Evolutionary conservation across 1,139 yeast genomes (phyloP), one percentile per base, ranked within the genome.

Genomic region (Debaryomyces subglobosus): DNA sequence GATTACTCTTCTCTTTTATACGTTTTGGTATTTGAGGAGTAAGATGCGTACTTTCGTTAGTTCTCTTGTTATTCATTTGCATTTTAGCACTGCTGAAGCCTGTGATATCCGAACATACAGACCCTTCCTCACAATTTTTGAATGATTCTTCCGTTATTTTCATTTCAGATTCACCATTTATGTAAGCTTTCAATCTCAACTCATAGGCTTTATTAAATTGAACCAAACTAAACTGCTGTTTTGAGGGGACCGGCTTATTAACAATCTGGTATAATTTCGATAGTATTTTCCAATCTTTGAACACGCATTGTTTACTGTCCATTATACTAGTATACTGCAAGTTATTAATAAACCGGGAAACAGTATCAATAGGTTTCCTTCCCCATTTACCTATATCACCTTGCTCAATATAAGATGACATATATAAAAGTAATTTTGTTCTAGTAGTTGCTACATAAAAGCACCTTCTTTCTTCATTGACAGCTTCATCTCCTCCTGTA

Each of bases 371-470:
- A 1, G 65, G 62, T 27, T 49, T 53, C 4, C 67, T 50, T 33
- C 67, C 68, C 59, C 65, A 57, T 29, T 32, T 47, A 5, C 46
- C 49, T 27, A 51, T 48, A 12, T 56, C 59, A 36, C 51, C 52
- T n/a, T 48, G 46, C 34, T 67, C 72, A 1, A 58, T 60, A 43
- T 70, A 69, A 0, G 77, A 67, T 5, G 79, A 71, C 2, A 75
- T 44, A 47, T 66, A 71, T 9, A 76, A 57, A 16, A 77, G 56
- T 1, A 55, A 45, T 62, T 87, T 86, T 0, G 97, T 96, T 53
- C 99, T 74, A 0, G 97, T 91, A 41, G 86, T 72, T 0, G 97
- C 96, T 7, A 94, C 98, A 62, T 89, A 94, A 54, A 91, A 78
- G 59, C 95, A 81, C 44, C 98, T 69, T 48, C 96, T 71, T 60